Evolutionary conservation across 31 red algal species (phyloP).

Genomic region (Asparagopsis taxiformis): DNA sequence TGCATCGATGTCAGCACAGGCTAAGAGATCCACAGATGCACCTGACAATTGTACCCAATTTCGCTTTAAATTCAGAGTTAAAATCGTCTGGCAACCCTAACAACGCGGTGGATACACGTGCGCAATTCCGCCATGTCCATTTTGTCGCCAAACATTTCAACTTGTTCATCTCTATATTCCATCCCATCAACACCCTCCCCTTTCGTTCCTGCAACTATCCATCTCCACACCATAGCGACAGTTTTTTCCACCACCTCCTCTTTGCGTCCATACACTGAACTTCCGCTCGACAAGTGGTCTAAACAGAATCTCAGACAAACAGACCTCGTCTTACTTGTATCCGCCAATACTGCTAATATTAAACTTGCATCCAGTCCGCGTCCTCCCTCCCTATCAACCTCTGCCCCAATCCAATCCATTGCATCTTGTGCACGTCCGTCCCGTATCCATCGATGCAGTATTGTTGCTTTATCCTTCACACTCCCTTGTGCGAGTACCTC

Average conservation of each 20-base stretch:
- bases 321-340: background rate
- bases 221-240: constrained; percentile 1
- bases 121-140: too few species aligned
- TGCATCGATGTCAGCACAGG: too few species aligned
- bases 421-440: background rate
- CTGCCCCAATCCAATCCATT: constrained; percentile 9
- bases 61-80: too few species aligned
- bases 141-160: background rate
- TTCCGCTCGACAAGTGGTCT: background rate
- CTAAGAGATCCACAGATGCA: too few species aligned
- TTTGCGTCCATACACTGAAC: background rate
- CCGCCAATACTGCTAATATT: background rate
- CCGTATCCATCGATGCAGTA: constrained; percentile 15
- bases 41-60: too few species aligned
- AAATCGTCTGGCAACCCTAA: too few species aligned
- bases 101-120: too few species aligned
- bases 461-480: constrained; percentile 7
- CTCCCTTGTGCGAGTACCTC: background rate
- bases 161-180: background rate
- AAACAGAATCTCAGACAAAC: background rate
- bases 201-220: background rate
- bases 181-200: background rate
- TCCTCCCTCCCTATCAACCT: background rate
- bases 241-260: constrained; percentile 1
- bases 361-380: background rate